Base-by-base conservation (phyloP, 73 alveolate genomes). In the Paramecium sexaurelia region DNA sequence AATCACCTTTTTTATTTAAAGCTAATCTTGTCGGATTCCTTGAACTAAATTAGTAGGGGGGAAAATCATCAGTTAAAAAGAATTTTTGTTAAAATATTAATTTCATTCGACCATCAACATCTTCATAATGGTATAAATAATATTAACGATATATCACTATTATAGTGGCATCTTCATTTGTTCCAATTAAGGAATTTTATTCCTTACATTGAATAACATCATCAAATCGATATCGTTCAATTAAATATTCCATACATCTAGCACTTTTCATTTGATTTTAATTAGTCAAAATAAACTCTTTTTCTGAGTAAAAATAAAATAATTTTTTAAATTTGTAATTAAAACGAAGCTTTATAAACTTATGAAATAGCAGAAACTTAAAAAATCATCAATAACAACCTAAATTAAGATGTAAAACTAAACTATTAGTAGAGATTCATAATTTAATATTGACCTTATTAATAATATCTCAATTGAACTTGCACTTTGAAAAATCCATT, bases 401-500 rank as follows among this genome's bases (percentile, higher is more conserved):
- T n/a, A n/a, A n/a, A n/a, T n/a, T n/a, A n/a, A n/a, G n/a, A n/a
- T n/a, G n/a, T n/a, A n/a, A n/a, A n/a, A n/a, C n/a, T n/a, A n/a
- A n/a, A n/a, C n/a, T n/a, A n/a, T n/a, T n/a, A n/a, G n/a, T n/a
- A 17, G 67, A 51, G 67, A 51, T 51, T 51, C 67, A n/a, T 51
- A 51, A 51, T 51, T 51, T 51, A 51, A 51, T 51, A 51, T 51
- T 51, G 67, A 51, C 17, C 67, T 51, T 19, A 20, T 51, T 51
- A 51, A 17, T 61, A 32, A 61, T 61, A 61, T 61, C 83, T 88
- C 94, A 88, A 88, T 39, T 88, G 97, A 97, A 95, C 91, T 98
- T 98, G 71, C 99, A 97, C 94, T 98, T 97, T 8, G 99, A 96
- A 96, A 98, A 98, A 91, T 98, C 99, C 99, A 98, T 96, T 94